Base-by-base conservation (phyloP, 2,329 filamentous ascomycete genomes). In the Pyrenochaeta sp. region DNA sequence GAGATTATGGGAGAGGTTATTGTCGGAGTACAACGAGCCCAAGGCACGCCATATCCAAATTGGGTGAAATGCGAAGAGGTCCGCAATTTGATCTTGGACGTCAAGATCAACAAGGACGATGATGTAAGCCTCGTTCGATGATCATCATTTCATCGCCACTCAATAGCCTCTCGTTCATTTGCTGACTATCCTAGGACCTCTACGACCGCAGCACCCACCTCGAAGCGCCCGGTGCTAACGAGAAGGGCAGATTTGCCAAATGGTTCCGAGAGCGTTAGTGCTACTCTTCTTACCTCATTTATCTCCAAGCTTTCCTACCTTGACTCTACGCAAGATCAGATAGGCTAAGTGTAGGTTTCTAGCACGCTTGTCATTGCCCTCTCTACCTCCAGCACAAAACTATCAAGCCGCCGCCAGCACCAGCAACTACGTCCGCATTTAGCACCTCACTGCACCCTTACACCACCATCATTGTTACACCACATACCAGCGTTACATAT, bases 1-100 rank as follows among this genome's bases (percentile, higher is more conserved):
- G 93, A 97, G 71, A 87, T 99, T 21, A 85, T 97, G 72, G 92
- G 92, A 6, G 93, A 97, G 59, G 89, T 96, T 4, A 81, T 97
- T 39, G 78, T 96, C 47, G 88, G 90, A 2, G 86, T 99, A 41
- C 95, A 96, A 81, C 88, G 87, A 72, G 96, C 93, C 62, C 92
- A 97, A 72, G 88, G 89, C 40, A 85, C 85, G 35, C 86, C 90
- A 4, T 96, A 96, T 56, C 82, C 84, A 18, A 87, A 86, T 50
- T 75, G 93, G 50, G 76, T 77, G 22, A 85, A 81, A 60, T 86
- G 88, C 60, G 87, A 93, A 46, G 79, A 82, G 39, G 83, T 89
- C 4, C 81, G 86, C 60, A 85, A 89, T 58, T 71, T 96, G 61
- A 84, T 96, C 42, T 73, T 96, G 53, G 90, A 95, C 62, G 88